phyloP scores from a whole-genome alignment of 2,329 filamentous ascomycete genomes.

The Alternaria viburni region DNA sequence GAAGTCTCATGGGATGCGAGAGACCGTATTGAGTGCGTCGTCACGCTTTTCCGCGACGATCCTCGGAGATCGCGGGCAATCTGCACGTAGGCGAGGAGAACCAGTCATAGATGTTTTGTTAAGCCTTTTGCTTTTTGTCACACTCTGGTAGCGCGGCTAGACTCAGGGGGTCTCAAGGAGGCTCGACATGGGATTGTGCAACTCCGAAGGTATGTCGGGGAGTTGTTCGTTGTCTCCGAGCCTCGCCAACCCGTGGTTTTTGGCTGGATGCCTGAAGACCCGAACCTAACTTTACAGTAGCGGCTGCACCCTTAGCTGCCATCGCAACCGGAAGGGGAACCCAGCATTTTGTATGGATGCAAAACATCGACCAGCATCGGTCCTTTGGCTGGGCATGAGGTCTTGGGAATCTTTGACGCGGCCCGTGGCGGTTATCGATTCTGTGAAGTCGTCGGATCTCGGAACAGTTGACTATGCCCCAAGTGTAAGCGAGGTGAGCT shows the following conservation, averaged over 20 bases:
- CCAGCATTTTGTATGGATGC: neutral
- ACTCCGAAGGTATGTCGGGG: slow-evolving; percentile 14
- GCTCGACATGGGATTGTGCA: slow-evolving; percentile 13
- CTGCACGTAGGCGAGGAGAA: neutral
- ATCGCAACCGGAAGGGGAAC: slow-evolving; percentile 1
- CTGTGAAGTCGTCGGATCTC: slow-evolving; percentile 11
- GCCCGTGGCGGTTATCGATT: slow-evolving; percentile 12
- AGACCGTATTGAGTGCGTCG: neutral
- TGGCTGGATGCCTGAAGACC: slow-evolving; percentile 3
- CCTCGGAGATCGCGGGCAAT: slow-evolving; percentile 1
- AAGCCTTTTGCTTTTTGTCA: slow-evolving; percentile 6
- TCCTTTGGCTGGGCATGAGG: neutral
- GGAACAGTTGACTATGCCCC: slow-evolving; percentile 7
- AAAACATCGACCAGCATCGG: neutral
- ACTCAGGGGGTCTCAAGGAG: slow-evolving; percentile 13
- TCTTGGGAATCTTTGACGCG: slow-evolving; percentile 2
- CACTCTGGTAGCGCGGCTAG: slow-evolving; percentile 4
- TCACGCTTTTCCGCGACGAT: slow-evolving; percentile 1
- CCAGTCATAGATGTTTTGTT: slow-evolving; percentile 1
- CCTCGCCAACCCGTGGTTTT: slow-evolving; percentile 9
- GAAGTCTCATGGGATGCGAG: neutral
- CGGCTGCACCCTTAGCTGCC: slow-evolving; percentile 7
- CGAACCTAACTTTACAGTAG: slow-evolving; percentile 4
- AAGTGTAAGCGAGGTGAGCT: slow-evolving; percentile 6
- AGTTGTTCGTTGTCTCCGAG: slow-evolving; percentile 16